Evolutionary conservation across 495 filamentous ascomycete species (phyloP).

Genomic region (Penicillium odoratum): DNA sequence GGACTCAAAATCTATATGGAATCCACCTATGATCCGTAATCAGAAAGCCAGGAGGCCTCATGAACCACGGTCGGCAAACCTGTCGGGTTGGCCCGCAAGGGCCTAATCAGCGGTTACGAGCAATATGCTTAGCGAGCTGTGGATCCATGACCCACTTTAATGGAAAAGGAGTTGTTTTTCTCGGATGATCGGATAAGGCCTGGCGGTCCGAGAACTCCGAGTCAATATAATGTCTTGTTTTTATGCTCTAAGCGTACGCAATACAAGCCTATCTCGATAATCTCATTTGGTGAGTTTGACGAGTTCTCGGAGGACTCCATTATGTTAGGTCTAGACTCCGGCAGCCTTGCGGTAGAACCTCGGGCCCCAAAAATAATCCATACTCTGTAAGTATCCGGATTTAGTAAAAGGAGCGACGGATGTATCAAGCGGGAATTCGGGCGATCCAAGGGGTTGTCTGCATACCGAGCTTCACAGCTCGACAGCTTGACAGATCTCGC

Average conservation of each 20-base stretch:
- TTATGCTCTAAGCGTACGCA: too few relatives aligned
- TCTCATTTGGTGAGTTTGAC: neutral
- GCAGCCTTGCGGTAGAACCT: conserved; percentile 3
- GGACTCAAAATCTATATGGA: conserved; percentile 3
- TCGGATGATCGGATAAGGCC: conserved; percentile 28
- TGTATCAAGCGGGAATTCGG: conserved; percentile 8
- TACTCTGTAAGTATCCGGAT: conserved; percentile 1
- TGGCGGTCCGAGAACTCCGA: conserved; percentile 7
- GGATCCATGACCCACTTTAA: conserved; percentile 23
- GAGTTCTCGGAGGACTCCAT: too few relatives aligned
- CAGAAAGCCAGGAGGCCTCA: conserved; percentile 8
- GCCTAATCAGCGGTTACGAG: conserved; percentile 12
- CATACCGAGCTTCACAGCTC: conserved; percentile 18
- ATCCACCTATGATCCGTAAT: conserved; percentile 7
- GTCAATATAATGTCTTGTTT: neutral
- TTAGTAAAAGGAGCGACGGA: conserved; percentile 11
- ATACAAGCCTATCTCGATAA: neutral
- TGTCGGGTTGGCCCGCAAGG: conserved; percentile 33
- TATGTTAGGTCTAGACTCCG: too few relatives aligned
- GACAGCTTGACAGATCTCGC: conserved; percentile 19
- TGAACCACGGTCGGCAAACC: conserved; percentile 28
- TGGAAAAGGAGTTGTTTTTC: conserved; percentile 12
- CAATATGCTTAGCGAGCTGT: conserved; percentile 33
- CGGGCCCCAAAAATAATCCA: neutral
- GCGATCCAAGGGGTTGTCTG: conserved; percentile 4